Conservation (phyloP, 1,284 basidiomycete species). For the Fistulinella cinereoalba region DNA sequence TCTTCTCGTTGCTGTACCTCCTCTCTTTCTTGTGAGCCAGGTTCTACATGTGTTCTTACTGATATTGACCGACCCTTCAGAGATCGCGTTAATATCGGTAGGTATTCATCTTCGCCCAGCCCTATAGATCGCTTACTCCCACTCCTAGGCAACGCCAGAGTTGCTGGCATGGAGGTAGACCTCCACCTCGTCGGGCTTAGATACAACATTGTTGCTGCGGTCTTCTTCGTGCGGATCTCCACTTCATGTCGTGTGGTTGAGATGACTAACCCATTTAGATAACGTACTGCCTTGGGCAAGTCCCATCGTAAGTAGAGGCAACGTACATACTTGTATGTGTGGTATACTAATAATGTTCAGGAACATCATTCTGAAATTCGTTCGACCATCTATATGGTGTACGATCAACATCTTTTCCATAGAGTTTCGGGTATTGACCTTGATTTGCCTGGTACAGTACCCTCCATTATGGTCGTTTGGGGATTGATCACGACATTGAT, state of each 20-base stretch:
- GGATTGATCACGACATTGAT: constrained; percentile 42
- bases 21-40: constrained; percentile 49
- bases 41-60: background rate
- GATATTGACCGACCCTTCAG: constrained; percentile 12
- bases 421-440: background rate
- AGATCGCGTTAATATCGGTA: constrained; percentile 36
- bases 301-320: constrained; percentile 42
- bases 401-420: constrained; percentile 3
- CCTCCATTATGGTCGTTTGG: constrained; percentile 48
- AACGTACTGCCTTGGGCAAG: constrained; percentile 43
- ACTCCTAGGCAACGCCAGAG: constrained; percentile 27
- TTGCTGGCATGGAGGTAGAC: constrained; percentile 42
- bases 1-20: constrained; percentile 53
- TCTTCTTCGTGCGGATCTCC: constrained; percentile 41
- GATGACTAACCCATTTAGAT: constrained; percentile 27
- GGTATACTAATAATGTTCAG: constrained; percentile 19
- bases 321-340: background rate
- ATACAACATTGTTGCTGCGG: constrained; percentile 44
- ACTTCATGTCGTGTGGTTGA: background rate
- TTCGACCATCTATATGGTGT: constrained; percentile 48
- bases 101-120: background rate
- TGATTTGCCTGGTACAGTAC: constrained; percentile 32
- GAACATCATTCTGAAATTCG: constrained; percentile 44
- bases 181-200: constrained; percentile 37
- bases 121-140: background rate